Base-by-base conservation (phyloP, 257 asterid genomes). In the Gynochthodes officinalis region DNA sequence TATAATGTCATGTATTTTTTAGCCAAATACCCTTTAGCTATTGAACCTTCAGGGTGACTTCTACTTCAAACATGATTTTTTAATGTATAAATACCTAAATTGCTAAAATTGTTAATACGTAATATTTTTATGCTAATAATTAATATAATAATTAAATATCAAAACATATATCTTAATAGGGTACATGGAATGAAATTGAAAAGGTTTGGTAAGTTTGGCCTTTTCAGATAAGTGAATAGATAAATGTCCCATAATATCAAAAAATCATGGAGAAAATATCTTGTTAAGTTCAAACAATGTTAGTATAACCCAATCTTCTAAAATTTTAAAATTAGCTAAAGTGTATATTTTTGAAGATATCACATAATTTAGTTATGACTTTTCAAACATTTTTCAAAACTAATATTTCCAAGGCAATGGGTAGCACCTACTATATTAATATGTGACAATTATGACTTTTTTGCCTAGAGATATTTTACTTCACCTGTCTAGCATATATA, bases 181-280 rank as follows among this genome's bases (percentile, higher is more conserved):
- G 23, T 71, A 58, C 75, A n/a, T n/a, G n/a, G n/a, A n/a, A n/a
- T n/a, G n/a, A n/a, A n/a, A 58, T 71, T 57, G 75, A 72, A 60
- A 43, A n/a, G 46, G 61, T 32, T 63, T 63, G 6, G 2, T 71
- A 14, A 73, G 19, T 48, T 19, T 46, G 21, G 71, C 77, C 30
- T 73, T 52, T 46, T 46, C 49, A 16, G 70, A n/a, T 21, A 73
- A 50, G 55, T 73, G 50, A 4, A 73, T 14, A 4, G 35, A 28
- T 23, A 61, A 19, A 49, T 73, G 64, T 39, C 46, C 62, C 76
- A 73, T 73, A 7, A 62, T 25, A 62, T 62, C 39, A 12, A 73
- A 73, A 18, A 70, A 70, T n/a, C n/a, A n/a, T 35, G 76, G 63
- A 1, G 70, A 60, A 28, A 59, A 67, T 43, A 46, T 67, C 16